These are phyloP conservation scores for Mycena epipterygia DNA, from an alignment of 768 basidiomycete genomes.

Conservation along the genomic window DNA sequence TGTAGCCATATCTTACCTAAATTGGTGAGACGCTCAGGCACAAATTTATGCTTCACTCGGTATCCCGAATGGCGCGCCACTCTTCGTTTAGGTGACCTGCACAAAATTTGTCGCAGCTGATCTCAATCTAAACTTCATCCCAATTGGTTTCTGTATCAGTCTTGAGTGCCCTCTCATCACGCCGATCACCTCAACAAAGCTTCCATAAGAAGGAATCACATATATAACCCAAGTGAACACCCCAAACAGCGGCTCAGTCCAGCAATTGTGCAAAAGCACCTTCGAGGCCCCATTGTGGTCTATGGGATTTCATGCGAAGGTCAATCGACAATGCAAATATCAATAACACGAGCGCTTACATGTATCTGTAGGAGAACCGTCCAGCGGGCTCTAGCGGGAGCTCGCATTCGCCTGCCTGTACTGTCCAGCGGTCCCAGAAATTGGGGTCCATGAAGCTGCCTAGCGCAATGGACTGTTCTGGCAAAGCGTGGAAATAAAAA, in stretches of 20 bases:
- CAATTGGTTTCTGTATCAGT: too few relatives aligned
- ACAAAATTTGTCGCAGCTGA: too few relatives aligned
- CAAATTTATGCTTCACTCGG: too few relatives aligned
- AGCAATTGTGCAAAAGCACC: background rate
- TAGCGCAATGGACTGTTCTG: background rate
- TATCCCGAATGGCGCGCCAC: too few relatives aligned
- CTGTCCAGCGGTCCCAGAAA: background rate
- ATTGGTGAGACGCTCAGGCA: too few relatives aligned
- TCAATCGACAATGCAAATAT: background rate
- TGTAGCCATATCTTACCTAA: too few relatives aligned
- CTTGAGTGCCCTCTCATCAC: too few relatives aligned
- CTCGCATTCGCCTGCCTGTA: background rate
- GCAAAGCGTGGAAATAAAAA: constrained; percentile 6
- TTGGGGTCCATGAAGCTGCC: background rate
- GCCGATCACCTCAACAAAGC: too few relatives aligned
- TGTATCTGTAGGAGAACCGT: background rate
- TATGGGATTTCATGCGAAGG: background rate
- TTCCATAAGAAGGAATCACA: constrained; percentile 44
- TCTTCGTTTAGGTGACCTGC: too few relatives aligned
- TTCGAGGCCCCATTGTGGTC: background rate
- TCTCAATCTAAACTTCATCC: too few relatives aligned
- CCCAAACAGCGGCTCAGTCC: background rate
- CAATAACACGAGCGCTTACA: background rate
- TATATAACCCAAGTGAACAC: background rate
- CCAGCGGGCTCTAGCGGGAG: background rate